phyloP scores from a whole-genome alignment of 805 yeast species.

The Yarrowia bubula region DNA sequence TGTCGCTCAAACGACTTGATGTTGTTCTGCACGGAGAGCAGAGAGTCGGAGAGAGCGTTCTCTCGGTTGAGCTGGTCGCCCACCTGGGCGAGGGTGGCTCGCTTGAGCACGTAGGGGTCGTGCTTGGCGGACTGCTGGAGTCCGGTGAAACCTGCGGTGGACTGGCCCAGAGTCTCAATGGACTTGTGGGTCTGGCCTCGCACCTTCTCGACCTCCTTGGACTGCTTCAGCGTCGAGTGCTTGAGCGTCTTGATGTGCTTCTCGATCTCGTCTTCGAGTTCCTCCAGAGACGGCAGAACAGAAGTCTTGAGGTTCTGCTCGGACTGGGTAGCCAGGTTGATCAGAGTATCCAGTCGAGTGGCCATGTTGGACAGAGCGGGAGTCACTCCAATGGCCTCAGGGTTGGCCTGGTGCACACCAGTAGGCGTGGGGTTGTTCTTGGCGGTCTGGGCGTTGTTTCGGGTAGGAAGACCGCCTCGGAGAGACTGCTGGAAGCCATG shows the following conservation, averaged over 20 bases:
- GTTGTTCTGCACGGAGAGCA: constrained; percentile 45
- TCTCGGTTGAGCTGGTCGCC: constrained; percentile 47
- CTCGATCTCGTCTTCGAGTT: constrained; percentile 43
- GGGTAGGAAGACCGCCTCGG: constrained; percentile 21
- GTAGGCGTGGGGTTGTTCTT: constrained; percentile 23
- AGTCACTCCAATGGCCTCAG: constrained; percentile 36
- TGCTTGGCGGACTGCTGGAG: constrained; percentile 37
- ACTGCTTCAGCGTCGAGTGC: constrained; percentile 39
- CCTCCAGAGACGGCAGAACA: constrained; percentile 47
- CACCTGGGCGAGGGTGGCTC: constrained; percentile 42
- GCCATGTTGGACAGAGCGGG: constrained; percentile 40
- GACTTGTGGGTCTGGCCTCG: constrained; percentile 42
- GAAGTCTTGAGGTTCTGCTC: constrained; percentile 42
- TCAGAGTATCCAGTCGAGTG: constrained; percentile 38
- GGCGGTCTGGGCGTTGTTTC: constrained; percentile 29
- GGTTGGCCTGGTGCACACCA: constrained; percentile 27
- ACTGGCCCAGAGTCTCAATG: constrained; percentile 41
- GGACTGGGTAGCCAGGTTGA: constrained; percentile 42
- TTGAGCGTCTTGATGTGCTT: constrained; percentile 46
- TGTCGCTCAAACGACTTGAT: constrained; percentile 47
- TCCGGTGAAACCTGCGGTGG: constrained; percentile 39
- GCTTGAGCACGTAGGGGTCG: constrained; percentile 50
- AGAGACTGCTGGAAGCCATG: constrained; percentile 27
- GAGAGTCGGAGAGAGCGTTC: constrained; percentile 47
- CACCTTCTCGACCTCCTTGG: constrained; percentile 43